Percentiles rank a stretch among this genome's conserved stretches.
phyloP scores from a whole-genome alignment of 345 rosid species.

The Odontarrhena argentea region DNA sequence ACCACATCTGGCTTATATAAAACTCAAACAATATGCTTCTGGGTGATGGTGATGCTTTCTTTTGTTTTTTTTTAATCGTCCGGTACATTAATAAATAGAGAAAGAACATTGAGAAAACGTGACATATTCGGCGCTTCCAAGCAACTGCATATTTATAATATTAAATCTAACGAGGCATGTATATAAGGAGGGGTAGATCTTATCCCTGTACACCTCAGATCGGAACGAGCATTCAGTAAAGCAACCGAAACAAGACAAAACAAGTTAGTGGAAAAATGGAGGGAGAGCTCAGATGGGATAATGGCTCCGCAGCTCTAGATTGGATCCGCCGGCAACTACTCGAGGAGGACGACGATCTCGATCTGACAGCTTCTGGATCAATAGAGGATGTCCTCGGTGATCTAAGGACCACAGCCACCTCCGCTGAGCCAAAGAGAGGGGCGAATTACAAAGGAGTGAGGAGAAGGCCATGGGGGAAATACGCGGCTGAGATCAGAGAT shows the following conservation, averaged over 20 bases:
- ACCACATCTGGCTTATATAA: too few species aligned
- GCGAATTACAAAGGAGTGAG: slow-evolving; percentile 39
- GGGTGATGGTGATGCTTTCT: too few species aligned
- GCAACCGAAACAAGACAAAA: not conserved
- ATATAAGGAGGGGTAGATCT: not conserved
- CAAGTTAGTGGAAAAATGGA: slow-evolving; percentile 23
- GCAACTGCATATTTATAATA: slow-evolving; percentile 15
- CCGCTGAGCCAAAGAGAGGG: slow-evolving; percentile 15
- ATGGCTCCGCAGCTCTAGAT: slow-evolving; percentile 19
- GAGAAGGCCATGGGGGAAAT: slow-evolving; percentile 58
- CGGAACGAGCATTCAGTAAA: not conserved
- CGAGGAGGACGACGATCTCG: slow-evolving; percentile 25
- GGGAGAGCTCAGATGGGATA: slow-evolving; percentile 15
- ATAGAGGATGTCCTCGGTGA: too few species aligned
- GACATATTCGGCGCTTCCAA: slow-evolving; percentile 25
- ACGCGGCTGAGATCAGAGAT: slow-evolving; percentile 50
- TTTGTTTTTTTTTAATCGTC: not conserved
- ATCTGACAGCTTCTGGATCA: slow-evolving; percentile 13
- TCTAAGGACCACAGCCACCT: not conserved
- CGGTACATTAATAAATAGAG: slow-evolving; percentile 3
- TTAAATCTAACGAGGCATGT: not conserved
- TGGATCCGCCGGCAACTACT: slow-evolving; percentile 35
- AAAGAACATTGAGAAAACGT: slow-evolving; percentile 32
- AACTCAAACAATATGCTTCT: too few species aligned
- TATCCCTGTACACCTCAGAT: slow-evolving; percentile 1